phyloP scores from a whole-genome alignment of 202 grass and related monocot genomes.

The Alloteropsis angusta region DNA sequence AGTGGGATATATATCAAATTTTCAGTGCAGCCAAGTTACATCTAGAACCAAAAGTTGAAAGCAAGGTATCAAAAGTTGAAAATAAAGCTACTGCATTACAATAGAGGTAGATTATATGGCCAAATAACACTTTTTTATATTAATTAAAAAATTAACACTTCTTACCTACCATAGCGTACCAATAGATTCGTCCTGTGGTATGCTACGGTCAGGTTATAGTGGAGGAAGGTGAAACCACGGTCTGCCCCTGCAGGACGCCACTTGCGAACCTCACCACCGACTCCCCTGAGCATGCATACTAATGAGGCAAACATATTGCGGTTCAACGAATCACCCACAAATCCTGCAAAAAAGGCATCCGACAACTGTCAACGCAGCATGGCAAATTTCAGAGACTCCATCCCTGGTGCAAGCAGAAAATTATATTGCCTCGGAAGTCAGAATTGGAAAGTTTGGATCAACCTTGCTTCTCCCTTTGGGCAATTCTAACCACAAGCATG shows the following conservation, averaged over 20 bases:
- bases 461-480: not conserved
- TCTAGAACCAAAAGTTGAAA: not conserved
- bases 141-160: constrained; percentile 25
- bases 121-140: not conserved
- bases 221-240: constrained; percentile 68
- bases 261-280: constrained; percentile 49
- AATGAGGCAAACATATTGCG: constrained; percentile 87
- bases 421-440: not conserved
- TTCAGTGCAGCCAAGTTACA: not conserved
- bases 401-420: not conserved
- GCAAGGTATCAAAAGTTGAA: not conserved
- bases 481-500: not conserved
- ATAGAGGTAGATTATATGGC: not conserved
- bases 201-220: constrained; percentile 71
- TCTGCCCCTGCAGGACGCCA: constrained; percentile 78
- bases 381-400: not conserved
- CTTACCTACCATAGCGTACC: constrained; percentile 88
- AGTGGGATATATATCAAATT: not conserved
- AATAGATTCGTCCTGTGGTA: constrained; percentile 92
- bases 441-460: not conserved
- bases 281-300: constrained; percentile 79
- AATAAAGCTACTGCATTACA: not conserved
- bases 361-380: not conserved
- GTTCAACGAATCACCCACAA: constrained; percentile 91
- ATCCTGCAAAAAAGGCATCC: constrained; percentile 41